A percentile compares a stretch with the other conserved stretches of the same genome.
phyloP scores from a whole-genome alignment of 805 yeast species.

The Wickerhamomyces mucosus region DNA sequence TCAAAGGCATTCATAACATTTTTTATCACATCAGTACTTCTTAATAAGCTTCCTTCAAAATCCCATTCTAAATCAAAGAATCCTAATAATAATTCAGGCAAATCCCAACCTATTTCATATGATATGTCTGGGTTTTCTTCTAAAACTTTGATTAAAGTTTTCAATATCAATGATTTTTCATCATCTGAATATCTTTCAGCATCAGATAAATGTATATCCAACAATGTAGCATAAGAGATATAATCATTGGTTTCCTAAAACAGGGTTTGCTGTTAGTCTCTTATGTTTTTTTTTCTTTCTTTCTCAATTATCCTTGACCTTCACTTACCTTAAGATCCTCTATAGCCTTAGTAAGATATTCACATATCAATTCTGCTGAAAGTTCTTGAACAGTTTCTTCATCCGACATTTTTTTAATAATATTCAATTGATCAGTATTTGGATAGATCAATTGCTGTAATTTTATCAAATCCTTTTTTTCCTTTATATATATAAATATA shows the following conservation, averaged over 20 bases:
- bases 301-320: too few relatives aligned
- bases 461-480: too few relatives aligned
- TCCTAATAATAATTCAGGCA: slow-evolving; percentile 59
- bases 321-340: neutral
- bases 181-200: slow-evolving; percentile 34
- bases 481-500: too few relatives aligned
- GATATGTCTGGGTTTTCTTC: slow-evolving; percentile 38
- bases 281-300: too few relatives aligned
- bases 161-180: slow-evolving; percentile 43
- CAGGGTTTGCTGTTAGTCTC: slow-evolving; percentile 1
- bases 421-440: neutral
- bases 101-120: slow-evolving; percentile 81
- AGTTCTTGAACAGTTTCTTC: slow-evolving; percentile 18
- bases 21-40: slow-evolving; percentile 8
- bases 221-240: slow-evolving; percentile 60
- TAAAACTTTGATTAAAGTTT: slow-evolving; percentile 34
- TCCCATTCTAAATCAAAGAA: slow-evolving; percentile 37
- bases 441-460: too few relatives aligned
- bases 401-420: neutral
- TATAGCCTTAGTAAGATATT: slow-evolving; percentile 7
- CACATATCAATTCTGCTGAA: neutral
- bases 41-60: slow-evolving; percentile 30
- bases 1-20: slow-evolving; percentile 43
- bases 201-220: slow-evolving; percentile 51
- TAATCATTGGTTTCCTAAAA: slow-evolving; percentile 43